Base-by-base conservation (phyloP, 257 asterid genomes). In the Schizonepeta tenuifolia region DNA sequence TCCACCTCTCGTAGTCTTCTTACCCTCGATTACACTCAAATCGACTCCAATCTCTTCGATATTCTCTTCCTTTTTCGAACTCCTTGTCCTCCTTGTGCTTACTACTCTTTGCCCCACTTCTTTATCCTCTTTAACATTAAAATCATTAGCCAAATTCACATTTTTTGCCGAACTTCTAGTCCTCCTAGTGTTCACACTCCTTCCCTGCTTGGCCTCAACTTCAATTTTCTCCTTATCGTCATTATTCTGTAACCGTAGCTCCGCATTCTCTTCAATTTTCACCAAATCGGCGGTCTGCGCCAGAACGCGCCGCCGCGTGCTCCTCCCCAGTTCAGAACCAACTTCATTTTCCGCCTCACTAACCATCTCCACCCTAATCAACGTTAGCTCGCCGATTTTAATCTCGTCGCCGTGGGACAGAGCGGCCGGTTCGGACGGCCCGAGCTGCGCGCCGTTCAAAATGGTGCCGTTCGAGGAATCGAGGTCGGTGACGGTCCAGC, bases 391-490 rank as follows among this genome's bases (percentile, higher is more conserved):
- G 3, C 97, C 99, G 12, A 91, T 79, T 78, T 81, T 88, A 41
- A 94, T 33, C 8, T 79, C 36, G 43, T 88, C 93, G 0, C 88
- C 85, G 21, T 83, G 82, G 3, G 87, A 77, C 4, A 94, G 84
- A 18, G 18, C 53, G 6, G 40, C 60, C 5, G 89, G 75, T 2
- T 62, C 50, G 40, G 77, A 68, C 6, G 86, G 82, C 28, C 78
- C 71, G 65, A 94, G 71, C 69, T 1, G 10, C 17, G 3, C 22
- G n/a, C 36, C 84, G 75, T 91, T 91, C 66, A 91, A 57, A 67
- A 81, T 0, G 56, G 95, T 89, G 67, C 97, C 97, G 70, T 94
- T 94, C 0, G 96, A 89, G 2, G 97, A 89, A 3, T 66, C 90
- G 15, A 94, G 79, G 74, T 91, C 97, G 41, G 88, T 61, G 69